Conservation (phyloP, 225 moss, liverwort and hornwort species). For the Ulota crispa region DNA sequence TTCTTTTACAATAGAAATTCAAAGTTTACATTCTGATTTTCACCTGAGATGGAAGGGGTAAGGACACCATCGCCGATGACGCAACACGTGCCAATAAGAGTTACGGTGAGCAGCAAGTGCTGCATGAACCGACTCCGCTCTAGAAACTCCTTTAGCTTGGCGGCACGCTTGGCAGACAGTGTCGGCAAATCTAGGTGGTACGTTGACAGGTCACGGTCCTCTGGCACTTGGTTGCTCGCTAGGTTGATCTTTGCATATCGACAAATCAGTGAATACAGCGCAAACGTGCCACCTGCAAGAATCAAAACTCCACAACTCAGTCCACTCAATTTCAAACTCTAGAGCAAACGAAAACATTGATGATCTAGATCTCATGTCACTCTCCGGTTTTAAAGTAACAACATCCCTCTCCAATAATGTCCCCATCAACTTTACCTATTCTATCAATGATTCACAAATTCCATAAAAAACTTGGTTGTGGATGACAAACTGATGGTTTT, state of each 20-base stretch:
- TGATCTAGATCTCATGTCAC: too few relatives aligned
- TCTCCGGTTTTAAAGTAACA: too few relatives aligned
- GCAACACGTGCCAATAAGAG: slow-evolving; percentile 62
- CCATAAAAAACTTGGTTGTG: too few relatives aligned
- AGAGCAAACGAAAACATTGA: too few relatives aligned
- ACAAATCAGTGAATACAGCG: slow-evolving; percentile 70
- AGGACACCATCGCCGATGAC: slow-evolving; percentile 88
- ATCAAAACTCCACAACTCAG: neutral
- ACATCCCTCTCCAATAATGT: too few relatives aligned
- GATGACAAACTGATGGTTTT: too few relatives aligned
- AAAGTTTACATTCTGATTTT: too few relatives aligned
- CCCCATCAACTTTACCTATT: too few relatives aligned
- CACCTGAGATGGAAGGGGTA: slow-evolving; percentile 82
- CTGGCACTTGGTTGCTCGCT: slow-evolving; percentile 48
- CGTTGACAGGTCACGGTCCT: slow-evolving; percentile 62
- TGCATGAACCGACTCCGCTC: slow-evolving; percentile 44
- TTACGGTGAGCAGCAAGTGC: slow-evolving; percentile 50
- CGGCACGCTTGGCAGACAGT: slow-evolving; percentile 34
- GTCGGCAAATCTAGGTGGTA: slow-evolving; percentile 52
- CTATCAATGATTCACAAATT: too few relatives aligned
- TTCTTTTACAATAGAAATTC: too few relatives aligned
- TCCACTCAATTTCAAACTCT: neutral
- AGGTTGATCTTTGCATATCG: slow-evolving; percentile 54
- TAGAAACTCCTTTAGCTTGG: slow-evolving; percentile 45
- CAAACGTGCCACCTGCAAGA: slow-evolving; percentile 57